phyloP scores from a whole-genome alignment of 164 flowering plant species.

The Taxillus chinensis region DNA sequence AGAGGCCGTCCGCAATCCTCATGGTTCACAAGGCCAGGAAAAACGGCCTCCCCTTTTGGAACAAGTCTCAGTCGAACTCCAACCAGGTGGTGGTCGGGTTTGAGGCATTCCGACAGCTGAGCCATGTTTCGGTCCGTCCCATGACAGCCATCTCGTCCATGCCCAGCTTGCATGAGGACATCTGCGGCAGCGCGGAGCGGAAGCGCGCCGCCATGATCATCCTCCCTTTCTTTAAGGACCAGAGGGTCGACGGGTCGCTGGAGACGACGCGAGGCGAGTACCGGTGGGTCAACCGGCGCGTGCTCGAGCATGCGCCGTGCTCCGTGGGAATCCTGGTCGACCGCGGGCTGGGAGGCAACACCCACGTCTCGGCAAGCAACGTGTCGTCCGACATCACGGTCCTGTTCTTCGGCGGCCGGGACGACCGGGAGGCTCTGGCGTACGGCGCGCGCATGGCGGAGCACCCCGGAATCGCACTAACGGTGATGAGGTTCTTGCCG shows the following conservation, averaged over 20 bases:
- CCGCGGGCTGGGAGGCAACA: conserved; percentile 50
- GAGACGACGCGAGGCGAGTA: conserved; percentile 30
- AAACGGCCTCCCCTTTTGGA: conserved; percentile 71
- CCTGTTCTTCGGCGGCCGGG: conserved; percentile 53
- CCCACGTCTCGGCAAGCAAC: conserved; percentile 39
- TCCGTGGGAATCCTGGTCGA: conserved; percentile 54
- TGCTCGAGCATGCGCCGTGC: conserved; percentile 42
- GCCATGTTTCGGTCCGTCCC: conserved; percentile 44
- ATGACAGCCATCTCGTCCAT: conserved; percentile 52
- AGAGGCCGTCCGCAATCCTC: conserved; percentile 61
- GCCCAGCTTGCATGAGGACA: conserved; percentile 56
- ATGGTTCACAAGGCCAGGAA: conserved; percentile 64
- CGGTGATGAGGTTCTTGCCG: conserved; percentile 12
- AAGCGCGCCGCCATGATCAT: conserved; percentile 40
- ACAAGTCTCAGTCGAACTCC: conserved; percentile 19
- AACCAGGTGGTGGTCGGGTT: conserved; percentile 51
- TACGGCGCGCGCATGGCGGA: conserved; percentile 57
- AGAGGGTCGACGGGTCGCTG: conserved; percentile 29
- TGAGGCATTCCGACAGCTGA: conserved; percentile 45
- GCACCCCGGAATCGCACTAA: conserved; percentile 47
- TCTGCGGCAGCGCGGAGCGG: conserved; percentile 47
- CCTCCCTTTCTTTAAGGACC: conserved; percentile 48
- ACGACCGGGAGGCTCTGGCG: conserved; percentile 63
- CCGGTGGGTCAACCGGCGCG: conserved; percentile 31
- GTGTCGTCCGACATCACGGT: conserved; percentile 28